These are phyloP conservation scores for Fusarium brachygibbosum DNA, from an alignment of 2,329 filamentous ascomycete species.

Conservation along the genomic window DNA sequence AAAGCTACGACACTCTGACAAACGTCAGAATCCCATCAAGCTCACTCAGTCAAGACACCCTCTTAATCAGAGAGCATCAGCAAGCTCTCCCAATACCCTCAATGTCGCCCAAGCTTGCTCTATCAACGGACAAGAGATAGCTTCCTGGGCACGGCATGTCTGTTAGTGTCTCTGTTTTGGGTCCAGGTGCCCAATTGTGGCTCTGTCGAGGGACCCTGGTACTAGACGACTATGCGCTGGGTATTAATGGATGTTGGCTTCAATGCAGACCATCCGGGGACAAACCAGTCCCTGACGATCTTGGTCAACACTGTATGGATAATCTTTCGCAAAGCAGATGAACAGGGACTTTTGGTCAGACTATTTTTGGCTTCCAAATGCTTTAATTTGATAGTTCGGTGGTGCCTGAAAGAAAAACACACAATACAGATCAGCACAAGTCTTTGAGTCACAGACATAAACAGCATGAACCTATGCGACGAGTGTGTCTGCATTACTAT, in stretches of 20 bases:
- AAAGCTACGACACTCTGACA: slow-evolving; percentile 5
- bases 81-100: background rate
- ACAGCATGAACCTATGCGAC: slow-evolving; percentile 10
- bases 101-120: background rate
- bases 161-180: slow-evolving; percentile 8
- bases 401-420: slow-evolving; percentile 26
- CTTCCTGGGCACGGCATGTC: background rate
- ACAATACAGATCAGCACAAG: slow-evolving; percentile 19
- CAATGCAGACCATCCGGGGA: slow-evolving; percentile 4
- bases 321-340: background rate
- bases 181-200: slow-evolving; percentile 34
- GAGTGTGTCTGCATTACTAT: slow-evolving; percentile 6
- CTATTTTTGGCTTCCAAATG: slow-evolving; percentile 2
- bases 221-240: slow-evolving; percentile 12
- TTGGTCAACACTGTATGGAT: background rate
- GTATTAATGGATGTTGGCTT: slow-evolving; percentile 5
- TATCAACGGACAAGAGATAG: background rate
- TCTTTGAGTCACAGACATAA: background rate
- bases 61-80: slow-evolving; percentile 4
- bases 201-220: slow-evolving; percentile 19
- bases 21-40: slow-evolving; percentile 32
- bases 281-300: slow-evolving; percentile 32
- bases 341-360: background rate
- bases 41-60: slow-evolving; percentile 4
- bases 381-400: slow-evolving; percentile 22